Percentiles rank a stretch among this genome's conserved stretches.
phyloP scores from a whole-genome alignment of 2,329 filamentous ascomycete species.

The Aspergillus piperis region DNA sequence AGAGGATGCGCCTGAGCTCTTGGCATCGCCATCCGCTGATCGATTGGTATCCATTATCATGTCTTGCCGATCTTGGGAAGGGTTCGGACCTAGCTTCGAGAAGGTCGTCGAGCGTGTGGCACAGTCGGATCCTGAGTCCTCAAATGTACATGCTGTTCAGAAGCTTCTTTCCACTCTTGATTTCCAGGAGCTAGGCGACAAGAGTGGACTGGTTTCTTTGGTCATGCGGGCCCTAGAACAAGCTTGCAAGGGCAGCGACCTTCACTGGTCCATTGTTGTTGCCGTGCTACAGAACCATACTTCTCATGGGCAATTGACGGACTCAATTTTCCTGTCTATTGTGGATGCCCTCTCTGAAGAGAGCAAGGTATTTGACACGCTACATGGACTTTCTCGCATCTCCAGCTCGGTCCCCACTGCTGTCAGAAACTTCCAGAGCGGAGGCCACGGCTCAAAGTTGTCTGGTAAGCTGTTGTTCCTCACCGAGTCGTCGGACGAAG shows the following conservation, averaged over 20 bases:
- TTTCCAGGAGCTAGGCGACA: conserved; percentile 38
- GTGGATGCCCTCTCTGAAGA: conserved; percentile 46
- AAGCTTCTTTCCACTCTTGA: conserved; percentile 42
- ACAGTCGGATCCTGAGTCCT: conserved; percentile 32
- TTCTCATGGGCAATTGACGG: conserved; percentile 33
- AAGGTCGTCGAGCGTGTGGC: conserved; percentile 39
- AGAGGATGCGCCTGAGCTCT: conserved; percentile 58
- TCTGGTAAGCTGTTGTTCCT: conserved; percentile 56
- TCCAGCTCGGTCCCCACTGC: conserved; percentile 43
- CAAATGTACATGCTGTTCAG: conserved; percentile 39
- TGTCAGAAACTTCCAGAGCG: conserved; percentile 47
- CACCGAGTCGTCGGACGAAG: conserved; percentile 55
- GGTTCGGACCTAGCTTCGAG: conserved; percentile 43
- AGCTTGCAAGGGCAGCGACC: conserved; percentile 38
- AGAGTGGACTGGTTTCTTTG: conserved; percentile 37
- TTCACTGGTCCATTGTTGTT: conserved; percentile 43
- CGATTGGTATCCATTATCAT: conserved; percentile 68
- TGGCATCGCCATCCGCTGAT: conserved; percentile 68
- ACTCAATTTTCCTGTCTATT: conserved; percentile 41
- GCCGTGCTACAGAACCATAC: conserved; percentile 42
- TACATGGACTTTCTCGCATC: conserved; percentile 51
- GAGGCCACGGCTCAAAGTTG: conserved; percentile 51
- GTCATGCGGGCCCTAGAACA: conserved; percentile 38
- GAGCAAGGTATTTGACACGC: conserved; percentile 34
- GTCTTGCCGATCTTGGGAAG: conserved; percentile 50